Evolutionary conservation across 768 basidiomycete species (phyloP).

Genomic region (Obba rivulosa): DNA sequence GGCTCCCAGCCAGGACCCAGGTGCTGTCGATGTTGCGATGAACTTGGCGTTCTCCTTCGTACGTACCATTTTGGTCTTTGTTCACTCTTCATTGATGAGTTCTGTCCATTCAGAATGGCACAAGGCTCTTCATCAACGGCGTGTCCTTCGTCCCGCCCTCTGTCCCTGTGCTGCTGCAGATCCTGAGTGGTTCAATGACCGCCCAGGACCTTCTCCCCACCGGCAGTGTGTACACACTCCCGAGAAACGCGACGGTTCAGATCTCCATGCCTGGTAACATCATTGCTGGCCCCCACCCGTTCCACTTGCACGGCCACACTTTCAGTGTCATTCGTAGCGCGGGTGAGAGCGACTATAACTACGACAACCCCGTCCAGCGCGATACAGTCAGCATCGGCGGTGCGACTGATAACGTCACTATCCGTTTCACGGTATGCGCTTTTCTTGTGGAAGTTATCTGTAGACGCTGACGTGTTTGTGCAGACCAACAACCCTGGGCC

Average conservation of each 20-base stretch:
- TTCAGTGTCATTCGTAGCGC: slow-evolving; percentile 34
- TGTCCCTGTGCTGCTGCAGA: slow-evolving; percentile 45
- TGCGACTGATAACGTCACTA: slow-evolving; percentile 20
- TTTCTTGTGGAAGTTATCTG: too few species aligned
- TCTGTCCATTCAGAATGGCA: slow-evolving; percentile 21
- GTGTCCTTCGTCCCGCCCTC: slow-evolving; percentile 28
- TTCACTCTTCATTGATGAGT: too few species aligned
- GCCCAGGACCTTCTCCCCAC: slow-evolving; percentile 35
- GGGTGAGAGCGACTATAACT: slow-evolving; percentile 27
- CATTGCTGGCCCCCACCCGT: slow-evolving; percentile 34
- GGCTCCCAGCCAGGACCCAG: slow-evolving; percentile 12
- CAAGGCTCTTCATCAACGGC: slow-evolving; percentile 30
- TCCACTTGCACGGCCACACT: slow-evolving; percentile 37
- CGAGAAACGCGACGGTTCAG: slow-evolving; percentile 42
- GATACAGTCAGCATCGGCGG: slow-evolving; percentile 24
- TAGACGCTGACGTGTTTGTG: neutral
- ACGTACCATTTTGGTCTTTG: neutral
- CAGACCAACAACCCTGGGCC: slow-evolving; percentile 82
- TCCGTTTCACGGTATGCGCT: slow-evolving; percentile 18
- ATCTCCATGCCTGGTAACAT: slow-evolving; percentile 32
- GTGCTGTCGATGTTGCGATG: slow-evolving; percentile 14
- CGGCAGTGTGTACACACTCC: slow-evolving; percentile 42
- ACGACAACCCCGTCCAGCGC: slow-evolving; percentile 29
- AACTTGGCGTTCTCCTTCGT: slow-evolving; percentile 17
- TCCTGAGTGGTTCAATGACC: slow-evolving; percentile 37